Base-by-base conservation (phyloP, 805 yeast genomes). In the Yarrowia sp. region DNA sequence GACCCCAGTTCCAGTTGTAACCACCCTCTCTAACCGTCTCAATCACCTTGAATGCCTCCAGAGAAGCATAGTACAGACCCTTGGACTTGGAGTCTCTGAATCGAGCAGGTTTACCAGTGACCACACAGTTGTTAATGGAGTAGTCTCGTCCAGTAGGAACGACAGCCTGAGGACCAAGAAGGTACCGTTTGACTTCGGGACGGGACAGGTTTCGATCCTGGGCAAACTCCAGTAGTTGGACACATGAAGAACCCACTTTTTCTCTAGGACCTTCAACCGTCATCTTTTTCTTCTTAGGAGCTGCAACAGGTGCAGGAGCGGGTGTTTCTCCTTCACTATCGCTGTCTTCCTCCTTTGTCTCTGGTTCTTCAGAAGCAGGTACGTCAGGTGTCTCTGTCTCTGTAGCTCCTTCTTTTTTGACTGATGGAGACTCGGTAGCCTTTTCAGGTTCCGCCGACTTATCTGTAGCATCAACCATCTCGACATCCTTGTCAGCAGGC, bases 51-150 rank as follows among this genome's bases (percentile, higher is more conserved):
- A 86, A 91, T n/a, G 93, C 87, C 53, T 88, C 92, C 67, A 91
- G 89, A 68, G 87, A 87, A 58, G 87, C 82, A 75, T 95, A 95
- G 1, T 97, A 96, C 62, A 95, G 41, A 47, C 57, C 83, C 41
- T 96, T 96, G 33, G 88, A 86, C 41, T 84, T 81, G 0, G 98
- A 98, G 78, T 93, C 98, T 68, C 88, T 86, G 75, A 90, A 93
- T 71, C 85, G 83, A 15, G 95, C 96, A 53, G 86, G 86, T 58
- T 82, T 82, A 2, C 96, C 96, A 2, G 91, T 86, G 48, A 92
- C 85, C 31, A 80, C 97, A 88, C 70, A 81, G 75, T 75, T 85
- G 83, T 71, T 80, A 74, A 58, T 58, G 10, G 64, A 58, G 51
- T 58, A 58, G 18, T 58, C 64, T 18, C 64, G 51, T 22, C 53